Base-by-base conservation (phyloP, 1,284 basidiomycete genomes). In the Meripilus lineatus region DNA sequence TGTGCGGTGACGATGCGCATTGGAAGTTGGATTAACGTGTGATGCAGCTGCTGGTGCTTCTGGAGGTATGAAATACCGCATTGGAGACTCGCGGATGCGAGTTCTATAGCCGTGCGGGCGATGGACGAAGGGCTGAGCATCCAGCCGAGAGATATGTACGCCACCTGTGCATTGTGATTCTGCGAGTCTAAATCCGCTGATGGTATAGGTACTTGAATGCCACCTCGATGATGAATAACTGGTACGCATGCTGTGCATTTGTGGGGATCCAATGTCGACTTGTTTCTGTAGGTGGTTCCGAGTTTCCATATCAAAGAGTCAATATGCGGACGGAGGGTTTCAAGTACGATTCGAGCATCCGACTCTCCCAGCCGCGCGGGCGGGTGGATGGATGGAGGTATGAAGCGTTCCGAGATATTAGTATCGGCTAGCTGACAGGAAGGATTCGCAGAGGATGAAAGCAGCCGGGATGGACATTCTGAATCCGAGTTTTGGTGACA, bases 271-370 rank as follows among this genome's bases (percentile, higher is more conserved):
- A 8, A 15, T 7, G 8, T 42, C 13, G 8, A 32, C 40, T 17
- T 26, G 14, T 18, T 14, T n/a, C 7, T 14, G 10, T 17, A 54
- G 74, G 71, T 81, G 78, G 77, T 84, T 83, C 61, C 65, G 79
- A 32, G 73, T 84, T 38, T 74, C 69, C 1, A 65, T 84, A 30
- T 18, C 68, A 72, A 8, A n/a, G 52, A 62, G 59, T 17, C 58
- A 61, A 1, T 63, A 63, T 8, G 55, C 56, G 3, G 58, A 66
- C 1, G 38, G 80, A 13, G 63, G 60, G 2, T 81, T 82, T 53
- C 77, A 81, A 55, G 79, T 84, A 11, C 61, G 58, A 3, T 83
- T 84, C 54, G 80, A 84, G 56, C 81, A 84, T 52, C 81, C 81
- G 1, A 77, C 82, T 1, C 58, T 74, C 44, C 74, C 71, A 1